A percentile compares a stretch with the other conserved stretches of the same genome.
Evolutionary conservation across 1,284 basidiomycete species (phyloP).

Genomic region (Fomes fomentarius): DNA sequence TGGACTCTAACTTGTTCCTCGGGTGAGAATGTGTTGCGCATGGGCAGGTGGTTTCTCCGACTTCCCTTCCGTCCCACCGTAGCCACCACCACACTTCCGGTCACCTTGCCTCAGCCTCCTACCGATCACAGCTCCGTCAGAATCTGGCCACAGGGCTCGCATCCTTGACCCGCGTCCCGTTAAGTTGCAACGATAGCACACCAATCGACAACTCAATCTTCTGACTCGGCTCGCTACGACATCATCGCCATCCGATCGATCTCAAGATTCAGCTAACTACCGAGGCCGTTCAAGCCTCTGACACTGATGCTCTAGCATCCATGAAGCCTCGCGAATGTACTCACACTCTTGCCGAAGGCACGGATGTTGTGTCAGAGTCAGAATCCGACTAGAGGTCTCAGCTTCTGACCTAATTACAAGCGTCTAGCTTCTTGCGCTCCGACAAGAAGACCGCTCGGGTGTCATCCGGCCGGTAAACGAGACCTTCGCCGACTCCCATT

Average conservation of each 20-base stretch:
- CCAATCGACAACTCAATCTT: constrained; percentile 11
- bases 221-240: neutral
- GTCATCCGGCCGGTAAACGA: constrained; percentile 26
- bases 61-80: constrained; percentile 2
- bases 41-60: neutral
- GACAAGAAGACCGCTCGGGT: constrained; percentile 21
- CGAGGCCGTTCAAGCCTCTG: neutral
- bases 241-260: constrained; percentile 14
- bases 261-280: constrained; percentile 10
- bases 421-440: constrained; percentile 17
- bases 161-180: constrained; percentile 12
- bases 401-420: constrained; percentile 8
- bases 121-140: too few relatives aligned
- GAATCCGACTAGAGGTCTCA: neutral
- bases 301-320: too few relatives aligned
- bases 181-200: constrained; percentile 3
- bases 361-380: too few relatives aligned
- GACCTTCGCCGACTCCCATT: constrained; percentile 20
- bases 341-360: too few relatives aligned
- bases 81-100: constrained; percentile 13
- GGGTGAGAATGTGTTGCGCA: neutral
- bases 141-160: constrained; percentile 3
- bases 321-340: too few relatives aligned
- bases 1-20: constrained; percentile 5
- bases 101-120: neutral